Evolutionary conservation across 768 basidiomycete genomes (phyloP).

Genomic region (Mycena filopes): DNA sequence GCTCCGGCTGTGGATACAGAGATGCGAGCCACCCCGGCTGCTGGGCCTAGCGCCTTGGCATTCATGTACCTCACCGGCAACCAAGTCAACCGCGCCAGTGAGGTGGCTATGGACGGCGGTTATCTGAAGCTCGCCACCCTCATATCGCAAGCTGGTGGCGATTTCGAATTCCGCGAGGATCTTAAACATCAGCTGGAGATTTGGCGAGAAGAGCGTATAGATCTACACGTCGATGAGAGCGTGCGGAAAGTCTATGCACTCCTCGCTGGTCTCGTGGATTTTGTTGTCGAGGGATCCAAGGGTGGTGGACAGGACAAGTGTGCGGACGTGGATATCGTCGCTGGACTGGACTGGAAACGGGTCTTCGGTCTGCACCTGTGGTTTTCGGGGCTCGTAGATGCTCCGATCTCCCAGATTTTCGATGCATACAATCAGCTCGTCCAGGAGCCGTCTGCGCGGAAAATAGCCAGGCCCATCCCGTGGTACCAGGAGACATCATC

Average conservation of each 20-base stretch:
- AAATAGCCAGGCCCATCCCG: slow-evolving; percentile 66
- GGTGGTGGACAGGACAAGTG: slow-evolving; percentile 62
- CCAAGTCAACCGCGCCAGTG: slow-evolving; percentile 86
- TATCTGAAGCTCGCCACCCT: slow-evolving; percentile 90
- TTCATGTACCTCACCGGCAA: slow-evolving; percentile 89
- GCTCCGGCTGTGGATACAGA: slow-evolving; percentile 78
- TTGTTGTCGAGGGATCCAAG: slow-evolving; percentile 64
- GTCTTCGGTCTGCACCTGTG: slow-evolving; percentile 91
- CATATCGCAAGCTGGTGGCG: slow-evolving; percentile 87
- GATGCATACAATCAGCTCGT: slow-evolving; percentile 62
- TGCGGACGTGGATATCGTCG: slow-evolving; percentile 68
- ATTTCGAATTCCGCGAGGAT: slow-evolving; percentile 77
- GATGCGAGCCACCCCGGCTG: slow-evolving; percentile 59
- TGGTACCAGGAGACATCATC: slow-evolving; percentile 59
- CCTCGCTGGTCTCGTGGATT: slow-evolving; percentile 76
- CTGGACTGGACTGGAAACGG: slow-evolving; percentile 93
- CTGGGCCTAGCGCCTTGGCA: slow-evolving; percentile 60
- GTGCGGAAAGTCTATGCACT: slow-evolving; percentile 87
- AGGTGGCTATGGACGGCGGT: slow-evolving; percentile 76
- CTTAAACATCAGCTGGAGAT: slow-evolving; percentile 78
- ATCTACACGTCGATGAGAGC: slow-evolving; percentile 71
- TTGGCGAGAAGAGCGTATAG: slow-evolving; percentile 84
- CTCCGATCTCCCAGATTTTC: slow-evolving; percentile 77
- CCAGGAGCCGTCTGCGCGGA: slow-evolving; percentile 46
- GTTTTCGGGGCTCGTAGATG: slow-evolving; percentile 81